Percentiles rank a stretch among this genome's conserved stretches.
These are phyloP conservation scores for Paramicrosporidium saccamoebae DNA, from an alignment of 371 early-diverging fungal genomes.

Conservation along the genomic window DNA sequence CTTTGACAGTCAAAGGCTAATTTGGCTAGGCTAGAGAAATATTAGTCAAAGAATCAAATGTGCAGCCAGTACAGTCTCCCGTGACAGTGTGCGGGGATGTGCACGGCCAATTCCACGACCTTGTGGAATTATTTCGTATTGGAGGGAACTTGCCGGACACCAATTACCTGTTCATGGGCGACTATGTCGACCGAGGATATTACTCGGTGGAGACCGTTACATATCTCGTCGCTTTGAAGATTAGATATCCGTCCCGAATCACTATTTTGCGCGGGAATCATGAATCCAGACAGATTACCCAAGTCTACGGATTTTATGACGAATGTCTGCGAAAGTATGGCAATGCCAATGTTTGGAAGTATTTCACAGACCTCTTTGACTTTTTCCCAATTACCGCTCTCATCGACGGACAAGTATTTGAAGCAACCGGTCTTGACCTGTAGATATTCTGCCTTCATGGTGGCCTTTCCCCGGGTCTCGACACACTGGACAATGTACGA, in stretches of 20 bases:
- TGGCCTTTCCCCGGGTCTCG: constrained; percentile 88
- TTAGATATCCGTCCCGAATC: constrained; percentile 75
- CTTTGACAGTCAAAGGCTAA: no score
- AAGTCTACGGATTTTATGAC: constrained; percentile 99
- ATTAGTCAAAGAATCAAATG: constrained; percentile 77
- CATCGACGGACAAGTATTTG: constrained; percentile 38
- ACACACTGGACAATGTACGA: constrained; percentile 87
- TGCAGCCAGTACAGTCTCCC: constrained; percentile 74
- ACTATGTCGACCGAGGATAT: constrained; percentile 99
- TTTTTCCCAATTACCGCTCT: constrained; percentile 89
- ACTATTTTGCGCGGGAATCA: constrained; percentile 97
- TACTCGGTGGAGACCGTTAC: constrained; percentile 96
- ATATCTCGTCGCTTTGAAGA: constrained; percentile 76
- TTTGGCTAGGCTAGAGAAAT: constrained; percentile 71
- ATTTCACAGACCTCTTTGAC: constrained; percentile 94
- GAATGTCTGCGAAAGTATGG: constrained; percentile 97
- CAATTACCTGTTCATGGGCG: constrained; percentile 97
- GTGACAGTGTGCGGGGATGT: constrained; percentile 98
- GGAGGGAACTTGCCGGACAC: constrained; percentile 93
- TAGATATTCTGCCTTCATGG: constrained; percentile 96
- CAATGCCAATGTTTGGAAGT: constrained; percentile 91
- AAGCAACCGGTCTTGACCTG: constrained; percentile 1
- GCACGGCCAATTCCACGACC: constrained; percentile 97
- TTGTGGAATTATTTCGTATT: constrained; percentile 86
- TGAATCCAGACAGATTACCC: constrained; percentile 93